These are phyloP conservation scores for Neurospora intermedia DNA, from an alignment of 495 filamentous ascomycete genomes.

Conservation along the genomic window DNA sequence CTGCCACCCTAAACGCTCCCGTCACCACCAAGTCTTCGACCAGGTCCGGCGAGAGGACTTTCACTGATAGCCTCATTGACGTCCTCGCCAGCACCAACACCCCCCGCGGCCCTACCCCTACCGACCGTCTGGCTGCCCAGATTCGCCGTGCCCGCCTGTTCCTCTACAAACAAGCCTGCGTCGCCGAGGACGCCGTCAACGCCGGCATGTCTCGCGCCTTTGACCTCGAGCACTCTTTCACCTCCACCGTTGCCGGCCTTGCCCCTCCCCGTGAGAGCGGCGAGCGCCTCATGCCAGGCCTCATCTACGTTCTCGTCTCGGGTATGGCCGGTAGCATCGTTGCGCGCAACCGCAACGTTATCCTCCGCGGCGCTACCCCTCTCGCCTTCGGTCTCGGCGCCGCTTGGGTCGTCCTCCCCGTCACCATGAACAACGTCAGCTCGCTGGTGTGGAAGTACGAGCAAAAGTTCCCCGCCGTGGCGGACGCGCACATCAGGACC, in stretches of 20 bases:
- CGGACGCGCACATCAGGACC: constrained; percentile 61
- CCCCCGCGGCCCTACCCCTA: constrained; percentile 61
- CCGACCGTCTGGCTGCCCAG: constrained; percentile 79
- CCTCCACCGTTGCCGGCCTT: constrained; percentile 73
- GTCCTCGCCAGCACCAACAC: constrained; percentile 7
- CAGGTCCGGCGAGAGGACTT: constrained; percentile 8
- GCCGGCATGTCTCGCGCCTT: constrained; percentile 61
- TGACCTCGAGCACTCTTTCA: constrained; percentile 70
- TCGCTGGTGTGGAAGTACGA: constrained; percentile 83
- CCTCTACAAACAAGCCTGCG: constrained; percentile 59
- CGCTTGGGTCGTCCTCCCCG: constrained; percentile 62
- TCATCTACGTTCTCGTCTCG: constrained; percentile 81
- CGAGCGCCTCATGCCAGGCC: constrained; percentile 75
- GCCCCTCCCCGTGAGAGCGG: constrained; percentile 71
- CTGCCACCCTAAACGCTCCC: constrained; percentile 10
- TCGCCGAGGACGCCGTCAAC: constrained; percentile 71
- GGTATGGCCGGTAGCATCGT: constrained; percentile 89
- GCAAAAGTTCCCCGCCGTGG: constrained; percentile 67
- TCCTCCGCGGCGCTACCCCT: constrained; percentile 63
- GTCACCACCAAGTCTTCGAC: not conserved
- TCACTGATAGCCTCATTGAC: not conserved
- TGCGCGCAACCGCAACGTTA: constrained; percentile 69
- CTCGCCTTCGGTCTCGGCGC: constrained; percentile 61
- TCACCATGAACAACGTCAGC: constrained; percentile 76
- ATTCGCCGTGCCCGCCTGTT: constrained; percentile 71